Percentiles rank a stretch among this genome's conserved stretches.
phyloP scores from a whole-genome alignment of 2,329 filamentous ascomycete species.

The Trichoderma asperellum region DNA sequence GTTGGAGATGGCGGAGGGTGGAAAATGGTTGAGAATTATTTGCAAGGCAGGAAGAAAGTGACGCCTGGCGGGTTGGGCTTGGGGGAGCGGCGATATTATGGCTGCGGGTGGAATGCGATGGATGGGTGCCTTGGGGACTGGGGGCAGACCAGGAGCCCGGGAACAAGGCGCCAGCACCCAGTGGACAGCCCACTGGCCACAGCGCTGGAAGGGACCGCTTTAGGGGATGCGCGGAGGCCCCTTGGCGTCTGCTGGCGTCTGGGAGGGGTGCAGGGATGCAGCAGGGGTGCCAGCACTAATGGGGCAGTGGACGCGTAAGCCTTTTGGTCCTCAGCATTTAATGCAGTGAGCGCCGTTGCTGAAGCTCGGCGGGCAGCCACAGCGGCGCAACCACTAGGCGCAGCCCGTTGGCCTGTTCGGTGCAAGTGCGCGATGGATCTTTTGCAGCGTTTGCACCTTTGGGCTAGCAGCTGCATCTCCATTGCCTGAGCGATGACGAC shows the following conservation, averaged over 20 bases:
- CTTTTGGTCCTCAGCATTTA: conserved; percentile 29
- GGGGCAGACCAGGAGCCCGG: neutral
- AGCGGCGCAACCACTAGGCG: conserved; percentile 26
- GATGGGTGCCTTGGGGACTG: conserved; percentile 37
- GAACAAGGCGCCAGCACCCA: neutral
- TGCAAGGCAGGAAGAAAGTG: conserved; percentile 31
- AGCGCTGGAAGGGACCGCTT: conserved; percentile 3
- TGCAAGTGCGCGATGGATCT: conserved; percentile 23
- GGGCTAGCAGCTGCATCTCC: conserved; percentile 8
- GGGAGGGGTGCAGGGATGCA: conserved; percentile 31
- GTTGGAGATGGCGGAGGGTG: conserved; percentile 22
- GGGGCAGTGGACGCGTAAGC: conserved; percentile 40
- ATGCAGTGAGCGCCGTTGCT: conserved; percentile 16
- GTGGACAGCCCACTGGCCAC: neutral
- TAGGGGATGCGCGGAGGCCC: conserved; percentile 28
- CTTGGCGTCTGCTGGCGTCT: conserved; percentile 14
- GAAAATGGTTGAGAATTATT: conserved; percentile 6
- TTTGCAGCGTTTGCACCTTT: conserved; percentile 23
- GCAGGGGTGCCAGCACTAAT: conserved; percentile 28
- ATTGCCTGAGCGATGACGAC: conserved; percentile 40
- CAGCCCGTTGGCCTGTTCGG: conserved; percentile 16
- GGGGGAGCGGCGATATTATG: conserved; percentile 28
- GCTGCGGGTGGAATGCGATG: conserved; percentile 44
- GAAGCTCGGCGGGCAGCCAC: neutral
- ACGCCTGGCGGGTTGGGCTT: conserved; percentile 17